Conservation (phyloP, 2,329 filamentous ascomycete genomes). For the Ophiostoma populinum region DNA sequence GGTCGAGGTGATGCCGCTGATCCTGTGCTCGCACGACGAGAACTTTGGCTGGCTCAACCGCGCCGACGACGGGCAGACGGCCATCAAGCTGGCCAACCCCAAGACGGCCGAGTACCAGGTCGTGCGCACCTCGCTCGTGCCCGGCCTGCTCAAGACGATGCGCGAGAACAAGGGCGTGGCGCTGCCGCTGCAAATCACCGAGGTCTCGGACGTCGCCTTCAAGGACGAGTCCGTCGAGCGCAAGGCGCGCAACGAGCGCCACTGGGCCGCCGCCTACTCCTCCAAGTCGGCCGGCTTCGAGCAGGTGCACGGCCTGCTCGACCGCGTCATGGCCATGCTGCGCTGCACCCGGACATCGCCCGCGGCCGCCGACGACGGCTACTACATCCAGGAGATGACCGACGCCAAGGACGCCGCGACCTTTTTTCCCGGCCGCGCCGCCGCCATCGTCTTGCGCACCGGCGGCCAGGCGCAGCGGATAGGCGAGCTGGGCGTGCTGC, state of each 20-base stretch:
- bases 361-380: slow-evolving; percentile 52
- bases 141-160: slow-evolving; percentile 82
- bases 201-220: slow-evolving; percentile 79
- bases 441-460: slow-evolving; percentile 63
- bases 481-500: slow-evolving; percentile 83
- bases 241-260: slow-evolving; percentile 68
- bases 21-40: slow-evolving; percentile 93
- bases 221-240: slow-evolving; percentile 72
- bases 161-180: slow-evolving; percentile 81
- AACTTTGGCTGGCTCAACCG: slow-evolving; percentile 94
- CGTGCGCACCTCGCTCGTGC: slow-evolving; percentile 70
- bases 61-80: slow-evolving; percentile 67
- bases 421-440: slow-evolving; percentile 81
- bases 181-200: slow-evolving; percentile 83
- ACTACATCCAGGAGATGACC: slow-evolving; percentile 89
- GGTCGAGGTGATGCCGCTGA: slow-evolving; percentile 90
- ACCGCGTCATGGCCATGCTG: slow-evolving; percentile 85
- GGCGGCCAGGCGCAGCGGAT: slow-evolving; percentile 59
- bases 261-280: slow-evolving; percentile 92
- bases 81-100: slow-evolving; percentile 74
- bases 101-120: slow-evolving; percentile 91
- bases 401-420: slow-evolving; percentile 68
- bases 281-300: slow-evolving; percentile 92
- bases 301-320: slow-evolving; percentile 81
- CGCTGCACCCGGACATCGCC: too few species aligned